Evolutionary conservation across 2,329 filamentous ascomycete genomes (phyloP).

Genomic region (Fusarium stilboides): DNA sequence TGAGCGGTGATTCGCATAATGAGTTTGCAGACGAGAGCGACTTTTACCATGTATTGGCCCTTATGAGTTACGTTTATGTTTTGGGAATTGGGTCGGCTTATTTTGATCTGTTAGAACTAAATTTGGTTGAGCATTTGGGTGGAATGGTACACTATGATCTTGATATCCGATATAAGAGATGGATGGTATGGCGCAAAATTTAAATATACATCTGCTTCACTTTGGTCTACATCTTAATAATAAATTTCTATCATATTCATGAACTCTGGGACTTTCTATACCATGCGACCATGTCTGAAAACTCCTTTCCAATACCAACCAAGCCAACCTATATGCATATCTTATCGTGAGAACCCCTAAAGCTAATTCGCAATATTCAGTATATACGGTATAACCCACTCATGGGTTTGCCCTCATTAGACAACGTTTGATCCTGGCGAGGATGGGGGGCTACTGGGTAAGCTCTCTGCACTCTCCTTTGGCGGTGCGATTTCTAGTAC

Average conservation of each 20-base stretch:
- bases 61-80: slow-evolving; percentile 7
- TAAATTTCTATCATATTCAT: slow-evolving; percentile 16
- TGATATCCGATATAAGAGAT: slow-evolving; percentile 13
- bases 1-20: slow-evolving; percentile 16
- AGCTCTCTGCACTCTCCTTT: slow-evolving; percentile 30
- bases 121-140: slow-evolving; percentile 3
- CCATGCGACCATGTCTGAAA: slow-evolving; percentile 9
- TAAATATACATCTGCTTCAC: not conserved
- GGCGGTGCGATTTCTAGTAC: slow-evolving; percentile 29
- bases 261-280: slow-evolving; percentile 16
- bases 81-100: not conserved
- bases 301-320: slow-evolving; percentile 28
- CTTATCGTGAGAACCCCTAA: slow-evolving; percentile 11
- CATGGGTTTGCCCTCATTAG: slow-evolving; percentile 11
- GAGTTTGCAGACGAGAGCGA: not conserved
- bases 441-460: slow-evolving; percentile 34
- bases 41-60: not conserved
- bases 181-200: slow-evolving; percentile 6
- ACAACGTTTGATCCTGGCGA: slow-evolving; percentile 32
- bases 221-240: slow-evolving; percentile 14
- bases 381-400: slow-evolving; percentile 24
- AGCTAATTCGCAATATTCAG: slow-evolving; percentile 2
- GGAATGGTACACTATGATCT: slow-evolving; percentile 18
- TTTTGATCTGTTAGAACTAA: not conserved
- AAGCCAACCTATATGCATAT: slow-evolving; percentile 14